A percentile compares a stretch with the other conserved stretches of the same genome.
Evolutionary conservation across 345 rosid species (phyloP).

Genomic region (Gossypium raimondii): DNA sequence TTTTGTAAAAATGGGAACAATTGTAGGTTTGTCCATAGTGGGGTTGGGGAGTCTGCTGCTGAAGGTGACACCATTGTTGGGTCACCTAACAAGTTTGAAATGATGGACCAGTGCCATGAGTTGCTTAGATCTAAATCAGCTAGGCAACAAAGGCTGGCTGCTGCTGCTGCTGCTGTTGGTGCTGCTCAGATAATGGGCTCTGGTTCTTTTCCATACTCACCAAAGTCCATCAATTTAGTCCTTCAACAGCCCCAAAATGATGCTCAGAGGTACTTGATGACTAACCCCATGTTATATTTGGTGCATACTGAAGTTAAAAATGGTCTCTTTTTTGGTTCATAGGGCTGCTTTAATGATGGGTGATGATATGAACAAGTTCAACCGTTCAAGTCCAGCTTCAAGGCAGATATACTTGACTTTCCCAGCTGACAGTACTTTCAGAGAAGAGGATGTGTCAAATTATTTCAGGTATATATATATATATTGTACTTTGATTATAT

Average conservation of each 20-base stretch:
- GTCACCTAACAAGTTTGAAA: constrained; percentile 69
- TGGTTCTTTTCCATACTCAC: constrained; percentile 56
- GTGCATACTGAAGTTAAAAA: neutral
- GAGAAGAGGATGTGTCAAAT: constrained; percentile 87
- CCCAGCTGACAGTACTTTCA: constrained; percentile 92
- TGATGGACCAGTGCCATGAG: constrained; percentile 57
- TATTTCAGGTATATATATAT: constrained; percentile 60
- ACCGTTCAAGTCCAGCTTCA: constrained; percentile 81
- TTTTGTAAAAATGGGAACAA: constrained; percentile 78
- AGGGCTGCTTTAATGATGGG: constrained; percentile 48
- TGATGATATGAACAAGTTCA: constrained; percentile 63
- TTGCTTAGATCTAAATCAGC: constrained; percentile 78
- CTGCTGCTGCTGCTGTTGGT: constrained; percentile 5
- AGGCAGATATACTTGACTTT: constrained; percentile 95
- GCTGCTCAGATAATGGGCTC: constrained; percentile 46
- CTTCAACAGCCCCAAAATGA: constrained; percentile 53
- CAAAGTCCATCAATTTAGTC: constrained; percentile 54
- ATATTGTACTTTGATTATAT: constrained; percentile 5
- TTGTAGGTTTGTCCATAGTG: constrained; percentile 76
- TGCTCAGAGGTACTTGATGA: constrained; percentile 49
- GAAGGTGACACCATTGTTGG: constrained; percentile 44
- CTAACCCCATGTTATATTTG: neutral
- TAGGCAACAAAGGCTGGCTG: constrained; percentile 58
- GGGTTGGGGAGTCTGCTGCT: constrained; percentile 31
- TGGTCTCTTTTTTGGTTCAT: neutral